These are phyloP conservation scores for Cladosporium sp. DNA, from an alignment of 2,329 filamentous ascomycete genomes.

Conservation along the genomic window DNA sequence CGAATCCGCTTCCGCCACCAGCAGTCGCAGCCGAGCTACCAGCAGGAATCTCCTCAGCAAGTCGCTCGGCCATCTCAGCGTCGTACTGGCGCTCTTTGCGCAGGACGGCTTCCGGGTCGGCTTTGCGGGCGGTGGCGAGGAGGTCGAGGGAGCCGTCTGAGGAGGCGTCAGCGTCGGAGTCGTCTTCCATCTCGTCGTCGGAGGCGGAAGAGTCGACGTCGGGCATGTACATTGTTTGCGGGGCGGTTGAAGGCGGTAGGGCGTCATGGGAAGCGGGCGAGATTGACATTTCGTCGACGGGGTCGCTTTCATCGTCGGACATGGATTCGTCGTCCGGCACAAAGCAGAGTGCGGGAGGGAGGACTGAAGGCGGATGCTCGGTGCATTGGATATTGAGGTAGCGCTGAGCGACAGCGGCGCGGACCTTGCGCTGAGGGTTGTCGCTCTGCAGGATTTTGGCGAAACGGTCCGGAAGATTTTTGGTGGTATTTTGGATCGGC, in stretches of 20 bases:
- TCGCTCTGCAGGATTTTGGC: slow-evolving; percentile 30
- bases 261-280: slow-evolving; percentile 20
- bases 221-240: slow-evolving; percentile 29
- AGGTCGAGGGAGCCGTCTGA: slow-evolving; percentile 41
- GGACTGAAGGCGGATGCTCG: slow-evolving; percentile 47
- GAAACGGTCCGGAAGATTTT: slow-evolving; percentile 28
- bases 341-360: slow-evolving; percentile 43
- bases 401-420: slow-evolving; percentile 58
- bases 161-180: slow-evolving; percentile 28
- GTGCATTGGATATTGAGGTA: slow-evolving; percentile 64
- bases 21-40: slow-evolving; percentile 47
- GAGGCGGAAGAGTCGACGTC: slow-evolving; percentile 18
- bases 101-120: slow-evolving; percentile 39
- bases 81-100: slow-evolving; percentile 45
- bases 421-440: slow-evolving; percentile 12
- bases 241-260: slow-evolving; percentile 27
- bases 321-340: slow-evolving; percentile 32
- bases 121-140: slow-evolving; percentile 41
- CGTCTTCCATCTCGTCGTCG: slow-evolving; percentile 25
- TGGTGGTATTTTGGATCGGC: background rate
- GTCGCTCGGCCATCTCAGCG: slow-evolving; percentile 42
- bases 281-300: slow-evolving; percentile 28
- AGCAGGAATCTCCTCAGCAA: slow-evolving; percentile 46
- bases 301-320: slow-evolving; percentile 34
- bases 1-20: slow-evolving; percentile 46